phyloP scores from a whole-genome alignment of 2,329 filamentous ascomycete species.

The Apiospora malaysiana region DNA sequence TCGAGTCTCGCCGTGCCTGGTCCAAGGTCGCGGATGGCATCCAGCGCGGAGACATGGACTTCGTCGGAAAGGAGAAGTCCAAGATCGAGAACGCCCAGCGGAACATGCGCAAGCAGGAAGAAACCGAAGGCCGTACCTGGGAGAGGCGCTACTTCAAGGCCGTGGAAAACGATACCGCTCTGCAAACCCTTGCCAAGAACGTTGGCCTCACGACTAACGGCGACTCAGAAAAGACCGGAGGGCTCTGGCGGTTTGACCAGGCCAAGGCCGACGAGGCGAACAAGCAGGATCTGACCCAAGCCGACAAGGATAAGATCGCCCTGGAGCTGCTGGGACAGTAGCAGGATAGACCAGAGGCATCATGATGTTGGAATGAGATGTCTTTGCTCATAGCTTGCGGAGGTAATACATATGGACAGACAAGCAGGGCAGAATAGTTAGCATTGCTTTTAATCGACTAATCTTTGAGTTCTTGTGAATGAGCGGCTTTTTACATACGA shows the following conservation, averaged over 20 bases:
- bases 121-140: slow-evolving; percentile 73
- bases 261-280: slow-evolving; percentile 51
- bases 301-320: slow-evolving; percentile 46
- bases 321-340: slow-evolving; percentile 41
- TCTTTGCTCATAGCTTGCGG: neutral
- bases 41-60: slow-evolving; percentile 74
- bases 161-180: slow-evolving; percentile 51
- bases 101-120: slow-evolving; percentile 64
- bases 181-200: slow-evolving; percentile 50
- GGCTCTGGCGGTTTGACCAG: slow-evolving; percentile 62
- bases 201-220: slow-evolving; percentile 57
- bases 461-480: neutral
- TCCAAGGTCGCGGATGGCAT: slow-evolving; percentile 76
- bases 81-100: slow-evolving; percentile 85
- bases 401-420: neutral
- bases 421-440: slow-evolving; percentile 1
- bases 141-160: slow-evolving; percentile 80
- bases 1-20: slow-evolving; percentile 85
- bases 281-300: slow-evolving; percentile 40
- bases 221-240: slow-evolving; percentile 65
- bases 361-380: neutral
- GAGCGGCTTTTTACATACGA: neutral
- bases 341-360: neutral
- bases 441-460: slow-evolving; percentile 9
- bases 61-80: slow-evolving; percentile 73